phyloP scores from a whole-genome alignment of 441 rosid genomes.

The Omphalea diandra region DNA sequence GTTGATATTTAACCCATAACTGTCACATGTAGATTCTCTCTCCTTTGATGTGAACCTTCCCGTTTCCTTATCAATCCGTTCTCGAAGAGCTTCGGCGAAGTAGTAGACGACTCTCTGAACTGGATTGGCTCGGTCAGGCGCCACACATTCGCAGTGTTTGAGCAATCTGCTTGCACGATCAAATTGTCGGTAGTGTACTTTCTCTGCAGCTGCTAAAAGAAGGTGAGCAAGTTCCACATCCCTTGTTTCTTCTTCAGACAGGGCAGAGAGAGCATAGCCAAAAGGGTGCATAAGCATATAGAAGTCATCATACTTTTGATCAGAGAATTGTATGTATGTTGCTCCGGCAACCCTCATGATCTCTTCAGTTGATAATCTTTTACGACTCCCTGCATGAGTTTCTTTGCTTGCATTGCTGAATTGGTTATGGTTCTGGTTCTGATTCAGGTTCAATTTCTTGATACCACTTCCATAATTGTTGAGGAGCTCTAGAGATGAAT shows the following conservation, averaged over 20 bases:
- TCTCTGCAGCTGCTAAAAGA: slow-evolving; percentile 55
- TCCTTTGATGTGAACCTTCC: slow-evolving; percentile 25
- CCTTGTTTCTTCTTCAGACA: slow-evolving; percentile 44
- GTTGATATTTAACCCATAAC: slow-evolving; percentile 15
- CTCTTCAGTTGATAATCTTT: slow-evolving; percentile 42
- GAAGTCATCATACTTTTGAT: slow-evolving; percentile 33
- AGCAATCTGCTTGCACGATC: slow-evolving; percentile 49
- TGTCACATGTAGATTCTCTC: not conserved
- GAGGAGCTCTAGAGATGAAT: slow-evolving; percentile 36
- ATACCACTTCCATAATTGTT: slow-evolving; percentile 29
- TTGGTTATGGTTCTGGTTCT: too few relatives aligned
- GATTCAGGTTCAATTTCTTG: slow-evolving; percentile 28
- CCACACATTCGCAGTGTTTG: slow-evolving; percentile 43
- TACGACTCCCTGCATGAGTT: not conserved
- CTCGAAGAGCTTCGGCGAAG: slow-evolving; percentile 48
- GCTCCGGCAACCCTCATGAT: slow-evolving; percentile 50
- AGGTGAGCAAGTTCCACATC: slow-evolving; percentile 55
- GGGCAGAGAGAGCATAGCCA: slow-evolving; percentile 39
- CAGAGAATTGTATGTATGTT: slow-evolving; percentile 42
- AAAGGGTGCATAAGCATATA: slow-evolving; percentile 43
- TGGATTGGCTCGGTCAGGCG: slow-evolving; percentile 39
- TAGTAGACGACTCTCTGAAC: slow-evolving; percentile 43
- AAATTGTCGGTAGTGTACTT: slow-evolving; percentile 39
- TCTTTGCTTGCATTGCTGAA: not conserved
- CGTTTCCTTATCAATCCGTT: slow-evolving; percentile 37